Conservation (phyloP, 2,329 filamentous ascomycete species). For the Paracorniculantispora psalliotae region DNA sequence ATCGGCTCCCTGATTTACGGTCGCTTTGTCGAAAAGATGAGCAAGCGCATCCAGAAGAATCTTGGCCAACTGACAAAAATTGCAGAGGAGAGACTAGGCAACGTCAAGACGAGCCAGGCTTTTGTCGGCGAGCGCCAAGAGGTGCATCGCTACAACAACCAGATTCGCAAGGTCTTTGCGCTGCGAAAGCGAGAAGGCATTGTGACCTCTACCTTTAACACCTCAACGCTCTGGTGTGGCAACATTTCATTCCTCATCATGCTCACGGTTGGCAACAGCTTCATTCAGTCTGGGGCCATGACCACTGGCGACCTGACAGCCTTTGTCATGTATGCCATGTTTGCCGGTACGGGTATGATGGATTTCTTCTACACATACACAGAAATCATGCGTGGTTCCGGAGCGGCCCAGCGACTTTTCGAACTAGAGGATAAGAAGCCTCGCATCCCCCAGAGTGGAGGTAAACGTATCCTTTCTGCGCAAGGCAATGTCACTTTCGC, state of each 20-base stretch:
- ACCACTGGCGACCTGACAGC: conserved; percentile 89
- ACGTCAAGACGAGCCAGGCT: conserved; percentile 92
- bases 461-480: conserved; percentile 71
- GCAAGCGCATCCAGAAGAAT: conserved; percentile 88
- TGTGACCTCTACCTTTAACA: conserved; percentile 86
- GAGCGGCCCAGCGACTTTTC: conserved; percentile 88
- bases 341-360: conserved; percentile 78
- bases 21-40: conserved; percentile 79
- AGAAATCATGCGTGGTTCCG: conserved; percentile 97
- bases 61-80: conserved; percentile 92
- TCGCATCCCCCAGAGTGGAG: conserved; percentile 78
- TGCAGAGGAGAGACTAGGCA: conserved; percentile 93
- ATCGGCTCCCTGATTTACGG: conserved; percentile 90
- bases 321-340: conserved; percentile 98
- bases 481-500: conserved; percentile 84
- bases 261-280: conserved; percentile 81
- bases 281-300: conserved; percentile 82
- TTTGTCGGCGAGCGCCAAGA: conserved; percentile 93
- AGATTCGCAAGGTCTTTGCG: conserved; percentile 86
- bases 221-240: conserved; percentile 79
- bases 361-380: conserved; percentile 95
- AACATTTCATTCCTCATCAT: conserved; percentile 94
- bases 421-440: conserved; percentile 89
- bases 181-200: conserved; percentile 83
- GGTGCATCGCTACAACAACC: conserved; percentile 82